These are phyloP conservation scores for Labyrinthula sp. DNA, from an alignment of 352 stramenopile genomes.

Conservation along the genomic window DNA sequence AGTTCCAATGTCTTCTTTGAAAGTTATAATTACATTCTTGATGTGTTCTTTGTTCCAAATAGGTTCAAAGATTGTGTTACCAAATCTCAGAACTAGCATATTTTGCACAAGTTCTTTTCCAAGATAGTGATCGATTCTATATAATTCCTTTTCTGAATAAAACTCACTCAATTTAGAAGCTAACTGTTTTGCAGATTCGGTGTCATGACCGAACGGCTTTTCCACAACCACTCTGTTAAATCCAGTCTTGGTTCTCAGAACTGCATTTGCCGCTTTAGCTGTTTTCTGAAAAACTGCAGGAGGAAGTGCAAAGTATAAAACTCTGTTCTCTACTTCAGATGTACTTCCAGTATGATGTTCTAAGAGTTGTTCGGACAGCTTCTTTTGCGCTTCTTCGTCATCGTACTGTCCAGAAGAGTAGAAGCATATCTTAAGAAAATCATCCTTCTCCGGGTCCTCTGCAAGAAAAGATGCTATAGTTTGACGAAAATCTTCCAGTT, in stretches of 20 bases:
- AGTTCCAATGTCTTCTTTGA: constrained; percentile 83
- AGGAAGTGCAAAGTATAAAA: constrained; percentile 10
- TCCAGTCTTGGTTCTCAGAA: constrained; percentile 35
- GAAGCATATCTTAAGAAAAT: constrained; percentile 19
- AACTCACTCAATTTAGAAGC: constrained; percentile 62
- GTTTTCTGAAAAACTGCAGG: constrained; percentile 39
- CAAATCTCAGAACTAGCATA: constrained; percentile 79
- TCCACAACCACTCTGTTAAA: constrained; percentile 90
- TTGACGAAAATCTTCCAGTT: constrained; percentile 47
- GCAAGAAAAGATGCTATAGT: constrained; percentile 49
- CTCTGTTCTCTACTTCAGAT: neutral
- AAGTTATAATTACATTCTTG: constrained; percentile 80
- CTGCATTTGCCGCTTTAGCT: constrained; percentile 42
- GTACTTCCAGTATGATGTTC: too few species aligned
- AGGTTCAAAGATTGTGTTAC: constrained; percentile 84
- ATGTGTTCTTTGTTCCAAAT: constrained; percentile 88
- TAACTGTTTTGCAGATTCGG: constrained; percentile 67
- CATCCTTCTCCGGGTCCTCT: constrained; percentile 37
- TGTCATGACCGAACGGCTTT: constrained; percentile 90
- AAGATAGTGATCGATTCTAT: constrained; percentile 73
- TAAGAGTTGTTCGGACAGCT: neutral
- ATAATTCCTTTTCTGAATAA: constrained; percentile 50
- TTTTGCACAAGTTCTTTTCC: constrained; percentile 96
- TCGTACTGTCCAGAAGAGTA: constrained; percentile 2
- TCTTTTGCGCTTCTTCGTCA: constrained; percentile 5